These are phyloP conservation scores for Monilinia laxa DNA, from an alignment of 2,329 filamentous ascomycete species.

Conservation along the genomic window DNA sequence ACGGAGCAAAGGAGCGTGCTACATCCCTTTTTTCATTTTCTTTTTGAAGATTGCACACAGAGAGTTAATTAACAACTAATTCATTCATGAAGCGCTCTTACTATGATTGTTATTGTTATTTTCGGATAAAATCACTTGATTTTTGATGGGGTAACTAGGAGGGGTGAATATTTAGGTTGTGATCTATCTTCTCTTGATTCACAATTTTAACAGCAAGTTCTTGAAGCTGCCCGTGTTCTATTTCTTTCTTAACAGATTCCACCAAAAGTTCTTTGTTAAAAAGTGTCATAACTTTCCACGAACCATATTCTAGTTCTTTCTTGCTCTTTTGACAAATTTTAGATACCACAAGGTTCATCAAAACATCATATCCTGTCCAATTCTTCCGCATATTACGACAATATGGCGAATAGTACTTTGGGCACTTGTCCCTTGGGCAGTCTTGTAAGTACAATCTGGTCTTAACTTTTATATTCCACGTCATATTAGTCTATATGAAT, in stretches of 20 bases:
- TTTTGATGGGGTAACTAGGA: neutral
- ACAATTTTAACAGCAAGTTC: neutral
- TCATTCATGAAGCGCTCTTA: neutral
- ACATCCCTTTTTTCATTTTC: neutral
- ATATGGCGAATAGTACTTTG: slow-evolving; percentile 8
- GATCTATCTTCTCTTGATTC: neutral
- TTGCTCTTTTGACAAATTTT: neutral
- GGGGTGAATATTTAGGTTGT: neutral
- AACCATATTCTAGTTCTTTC: neutral
- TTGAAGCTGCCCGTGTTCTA: neutral
- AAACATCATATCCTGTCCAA: neutral
- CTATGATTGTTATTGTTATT: neutral
- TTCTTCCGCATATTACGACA: neutral
- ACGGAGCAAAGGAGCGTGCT: neutral
- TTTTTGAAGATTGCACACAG: neutral
- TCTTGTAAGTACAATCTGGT: neutral
- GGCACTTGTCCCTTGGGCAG: slow-evolving; percentile 14
- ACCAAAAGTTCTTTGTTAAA: neutral
- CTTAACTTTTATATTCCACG: neutral
- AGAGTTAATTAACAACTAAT: neutral
- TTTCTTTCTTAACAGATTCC: neutral
- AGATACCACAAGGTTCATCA: neutral
- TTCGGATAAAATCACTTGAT: neutral
- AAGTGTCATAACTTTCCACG: no score
- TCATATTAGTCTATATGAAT: neutral